A percentile compares a stretch with the other conserved stretches of the same genome.
Conservation (phyloP, 768 basidiomycete species). For the Hysterangium stoloniferum region DNA sequence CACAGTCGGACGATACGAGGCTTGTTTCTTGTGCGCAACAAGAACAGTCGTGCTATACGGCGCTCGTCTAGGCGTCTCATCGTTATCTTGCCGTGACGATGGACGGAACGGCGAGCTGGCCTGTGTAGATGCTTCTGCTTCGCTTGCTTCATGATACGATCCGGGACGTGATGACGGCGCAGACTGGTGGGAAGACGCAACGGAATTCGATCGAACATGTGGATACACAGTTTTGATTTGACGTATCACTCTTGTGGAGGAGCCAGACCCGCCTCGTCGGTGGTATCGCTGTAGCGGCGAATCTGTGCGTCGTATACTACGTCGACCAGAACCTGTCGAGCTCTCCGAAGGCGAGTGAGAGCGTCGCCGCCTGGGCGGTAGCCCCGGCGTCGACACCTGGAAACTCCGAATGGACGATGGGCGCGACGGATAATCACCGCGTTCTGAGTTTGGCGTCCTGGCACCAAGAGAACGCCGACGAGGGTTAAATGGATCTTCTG, state of each 20-base stretch:
- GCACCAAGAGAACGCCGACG: conserved; percentile 67
- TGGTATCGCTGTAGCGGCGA: conserved; percentile 72
- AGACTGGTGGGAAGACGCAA: conserved; percentile 71
- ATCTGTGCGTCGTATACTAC: conserved; percentile 45
- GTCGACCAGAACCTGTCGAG: conserved; percentile 57
- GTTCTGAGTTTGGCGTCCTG: conserved; percentile 85
- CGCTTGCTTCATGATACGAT: conserved; percentile 70
- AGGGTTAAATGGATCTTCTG: conserved; percentile 34
- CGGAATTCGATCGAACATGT: conserved; percentile 69
- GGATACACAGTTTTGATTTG: conserved; percentile 44
- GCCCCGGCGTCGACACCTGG: conserved; percentile 33
- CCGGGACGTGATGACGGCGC: conserved; percentile 68
- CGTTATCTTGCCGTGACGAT: conserved; percentile 40
- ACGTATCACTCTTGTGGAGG: conserved; percentile 73
- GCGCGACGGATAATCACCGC: conserved; percentile 67
- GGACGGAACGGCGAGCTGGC: conserved; percentile 51
- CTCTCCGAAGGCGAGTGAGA: conserved; percentile 70
- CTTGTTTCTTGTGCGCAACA: conserved; percentile 74
- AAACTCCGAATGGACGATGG: conserved; percentile 85
- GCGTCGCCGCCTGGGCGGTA: conserved; percentile 36
- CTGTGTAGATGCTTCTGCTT: conserved; percentile 53
- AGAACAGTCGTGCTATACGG: conserved; percentile 47
- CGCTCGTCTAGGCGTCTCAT: conserved; percentile 36
- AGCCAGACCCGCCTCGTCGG: conserved; percentile 70
- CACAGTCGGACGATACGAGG: conserved; percentile 50